phyloP scores from a whole-genome alignment of 805 yeast species.

The Clavispora santaluciae region DNA sequence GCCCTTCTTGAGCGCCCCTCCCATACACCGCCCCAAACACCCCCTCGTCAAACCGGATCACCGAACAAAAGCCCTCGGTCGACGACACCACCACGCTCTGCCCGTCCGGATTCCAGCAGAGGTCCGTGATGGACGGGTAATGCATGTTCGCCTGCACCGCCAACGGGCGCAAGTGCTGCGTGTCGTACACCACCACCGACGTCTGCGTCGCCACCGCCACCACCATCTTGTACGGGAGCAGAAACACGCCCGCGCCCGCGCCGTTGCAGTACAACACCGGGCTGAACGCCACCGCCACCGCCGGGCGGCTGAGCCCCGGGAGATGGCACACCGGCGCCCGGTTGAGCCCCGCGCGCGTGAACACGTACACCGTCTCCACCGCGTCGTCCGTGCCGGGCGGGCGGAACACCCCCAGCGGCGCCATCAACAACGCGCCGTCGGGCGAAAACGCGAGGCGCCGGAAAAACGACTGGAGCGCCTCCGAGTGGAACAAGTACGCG shows the following conservation, averaged over 20 bases:
- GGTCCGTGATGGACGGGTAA: slow-evolving; percentile 82
- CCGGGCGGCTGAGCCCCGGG: slow-evolving; percentile 78
- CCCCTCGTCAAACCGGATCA: slow-evolving; percentile 47
- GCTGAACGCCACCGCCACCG: slow-evolving; percentile 75
- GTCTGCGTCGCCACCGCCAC: slow-evolving; percentile 94
- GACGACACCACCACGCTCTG: slow-evolving; percentile 65
- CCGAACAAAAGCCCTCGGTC: slow-evolving; percentile 90
- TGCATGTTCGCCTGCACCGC: slow-evolving; percentile 77
- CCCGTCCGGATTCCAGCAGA: slow-evolving; percentile 83
- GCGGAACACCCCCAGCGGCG: slow-evolving; percentile 67
- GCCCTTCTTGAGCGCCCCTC: not conserved
- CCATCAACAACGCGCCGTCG: slow-evolving; percentile 75
- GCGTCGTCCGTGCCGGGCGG: slow-evolving; percentile 21
- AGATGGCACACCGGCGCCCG: slow-evolving; percentile 72
- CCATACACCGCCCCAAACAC: slow-evolving; percentile 49
- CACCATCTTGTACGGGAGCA: slow-evolving; percentile 71
- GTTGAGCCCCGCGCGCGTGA: slow-evolving; percentile 63
- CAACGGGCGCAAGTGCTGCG: slow-evolving; percentile 62
- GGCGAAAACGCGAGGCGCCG: slow-evolving; percentile 83
- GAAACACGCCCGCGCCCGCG: slow-evolving; percentile 36
- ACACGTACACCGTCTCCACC: slow-evolving; percentile 77
- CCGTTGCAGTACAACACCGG: slow-evolving; percentile 48
- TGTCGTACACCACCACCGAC: slow-evolving; percentile 75
- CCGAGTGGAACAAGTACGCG: slow-evolving; percentile 63
- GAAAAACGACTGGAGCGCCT: slow-evolving; percentile 85